phyloP scores from a whole-genome alignment of 2,329 filamentous ascomycete genomes.

The Hypoxylon rubiginosum region DNA sequence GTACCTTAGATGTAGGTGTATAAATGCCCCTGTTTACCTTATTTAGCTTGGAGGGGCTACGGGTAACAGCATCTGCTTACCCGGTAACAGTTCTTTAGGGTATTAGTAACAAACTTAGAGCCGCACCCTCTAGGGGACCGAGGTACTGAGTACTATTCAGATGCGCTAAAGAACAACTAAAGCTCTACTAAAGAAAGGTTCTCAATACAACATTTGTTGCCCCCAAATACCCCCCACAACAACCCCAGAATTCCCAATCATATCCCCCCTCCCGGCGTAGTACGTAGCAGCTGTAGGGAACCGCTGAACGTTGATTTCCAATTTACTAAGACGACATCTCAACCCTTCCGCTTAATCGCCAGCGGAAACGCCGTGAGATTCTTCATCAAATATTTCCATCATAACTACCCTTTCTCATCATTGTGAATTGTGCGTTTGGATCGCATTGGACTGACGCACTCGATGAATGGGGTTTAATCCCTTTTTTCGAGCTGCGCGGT shows the following conservation, averaged over 20 bases:
- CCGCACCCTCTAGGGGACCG: not conserved
- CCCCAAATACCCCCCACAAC: not conserved
- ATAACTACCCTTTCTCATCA: conserved; percentile 39
- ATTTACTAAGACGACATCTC: conserved; percentile 24
- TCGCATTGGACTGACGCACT: conserved; percentile 45
- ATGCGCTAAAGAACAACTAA: not conserved
- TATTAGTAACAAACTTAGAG: not conserved
- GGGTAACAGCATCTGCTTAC: conserved; percentile 2
- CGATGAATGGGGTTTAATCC: conserved; percentile 47
- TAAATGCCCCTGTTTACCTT: not conserved
- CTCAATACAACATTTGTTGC: not conserved
- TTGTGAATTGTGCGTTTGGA: conserved; percentile 34
- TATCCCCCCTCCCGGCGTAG: conserved; percentile 12
- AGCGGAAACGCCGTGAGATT: conserved; percentile 26
- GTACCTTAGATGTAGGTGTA: not conserved
- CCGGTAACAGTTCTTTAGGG: not conserved
- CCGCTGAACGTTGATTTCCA: conserved; percentile 26
- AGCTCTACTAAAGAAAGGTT: not conserved
- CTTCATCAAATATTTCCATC: conserved; percentile 45
- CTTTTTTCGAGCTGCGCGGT: conserved; percentile 48
- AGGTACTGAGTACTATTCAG: not conserved
- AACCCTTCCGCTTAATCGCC: conserved; percentile 37
- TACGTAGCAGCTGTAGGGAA: conserved; percentile 16
- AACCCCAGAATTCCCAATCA: conserved; percentile 31
- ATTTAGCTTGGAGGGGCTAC: not conserved